These are phyloP conservation scores for Pseudogymnoascus sp. DNA, from an alignment of 2,329 filamentous ascomycete genomes.

Conservation along the genomic window DNA sequence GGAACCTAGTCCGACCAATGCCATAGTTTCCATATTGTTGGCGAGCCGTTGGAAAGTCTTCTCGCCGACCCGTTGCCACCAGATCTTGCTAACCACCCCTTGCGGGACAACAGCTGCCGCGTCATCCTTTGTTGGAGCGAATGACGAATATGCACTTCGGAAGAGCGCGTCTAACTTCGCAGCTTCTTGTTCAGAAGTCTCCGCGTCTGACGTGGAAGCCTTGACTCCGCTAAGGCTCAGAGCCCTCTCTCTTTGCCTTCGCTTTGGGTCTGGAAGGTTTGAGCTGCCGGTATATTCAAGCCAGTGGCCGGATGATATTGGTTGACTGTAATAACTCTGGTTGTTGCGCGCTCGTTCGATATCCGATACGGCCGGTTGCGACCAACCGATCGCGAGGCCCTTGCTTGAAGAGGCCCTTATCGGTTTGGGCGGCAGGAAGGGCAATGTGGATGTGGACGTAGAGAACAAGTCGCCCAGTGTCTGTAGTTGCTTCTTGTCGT, in stretches of 20 bases:
- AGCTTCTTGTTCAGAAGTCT: slow-evolving; percentile 48
- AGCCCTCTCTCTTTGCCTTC: slow-evolving; percentile 64
- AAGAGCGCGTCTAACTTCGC: slow-evolving; percentile 69
- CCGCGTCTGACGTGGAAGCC: slow-evolving; percentile 35
- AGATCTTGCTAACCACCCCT: slow-evolving; percentile 59
- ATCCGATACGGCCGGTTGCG: slow-evolving; percentile 29
- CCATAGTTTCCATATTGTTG: slow-evolving; percentile 26
- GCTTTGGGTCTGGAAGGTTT: slow-evolving; percentile 49
- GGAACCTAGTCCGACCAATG: not conserved
- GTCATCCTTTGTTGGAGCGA: slow-evolving; percentile 70
- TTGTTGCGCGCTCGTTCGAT: slow-evolving; percentile 33
- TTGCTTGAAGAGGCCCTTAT: slow-evolving; percentile 62
- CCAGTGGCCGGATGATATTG: slow-evolving; percentile 61
- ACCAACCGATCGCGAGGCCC: slow-evolving; percentile 42
- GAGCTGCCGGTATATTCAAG: slow-evolving; percentile 58
- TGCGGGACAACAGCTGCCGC: slow-evolving; percentile 63
- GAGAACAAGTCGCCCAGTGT: slow-evolving; percentile 70
- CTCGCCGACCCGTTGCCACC: slow-evolving; percentile 68
- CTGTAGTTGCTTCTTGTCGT: slow-evolving; percentile 47
- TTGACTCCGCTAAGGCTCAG: slow-evolving; percentile 58
- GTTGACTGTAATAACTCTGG: slow-evolving; percentile 57
- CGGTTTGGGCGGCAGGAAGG: slow-evolving; percentile 64
- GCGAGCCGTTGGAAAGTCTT: slow-evolving; percentile 59
- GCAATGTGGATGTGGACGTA: slow-evolving; percentile 57
- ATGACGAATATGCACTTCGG: slow-evolving; percentile 70